Evolutionary conservation across 805 yeast genomes (phyloP), one percentile per base, ranked within the genome.

Genomic region (Saturnispora saitoi): DNA sequence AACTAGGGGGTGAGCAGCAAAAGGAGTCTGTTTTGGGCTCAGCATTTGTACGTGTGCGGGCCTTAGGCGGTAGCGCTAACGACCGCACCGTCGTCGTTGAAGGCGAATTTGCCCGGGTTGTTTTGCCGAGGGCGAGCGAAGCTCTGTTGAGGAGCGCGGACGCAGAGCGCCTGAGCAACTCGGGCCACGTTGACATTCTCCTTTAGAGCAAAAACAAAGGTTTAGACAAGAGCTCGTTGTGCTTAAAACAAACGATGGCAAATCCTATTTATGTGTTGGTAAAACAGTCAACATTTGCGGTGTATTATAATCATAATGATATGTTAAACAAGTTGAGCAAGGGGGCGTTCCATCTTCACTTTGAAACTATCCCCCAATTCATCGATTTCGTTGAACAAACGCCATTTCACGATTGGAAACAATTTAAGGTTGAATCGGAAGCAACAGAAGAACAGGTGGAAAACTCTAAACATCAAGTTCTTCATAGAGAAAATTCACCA

Each of bases 1-100:
- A 87, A 66, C 76, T 86, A 0, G 96, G 89, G 55, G 67, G 91
- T 15, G 99, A 93, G 59, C 67, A 93, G 24, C 78, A 91, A 19
- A 12, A 34, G 4, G 14, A n/a, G n/a, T n/a, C 38, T 4, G 12
- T 34, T 9, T 20, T 34, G 10, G 44, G 44, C 14, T 19, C 15
- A 5, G 32, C 44, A 19, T 46, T 46, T 26, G 44, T 46, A 8
- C 29, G 36, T 12, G 48, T 32, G 12, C 26, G 48, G 12, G 37
- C 37, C 7, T 20, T 34, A 17, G 20, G 38, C 17, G 19, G 19
- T 12, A 15, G 4, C 20, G 7, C n/a, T 31, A 31, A 11, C 14
- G 38, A 12, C 38, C 38, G 19, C 38, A 22, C 29, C 26, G 32
- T 40, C 11, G 34, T 26, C n/a, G 37, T 46, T 4, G 48, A 46